Conservation (phyloP, 768 basidiomycete species). For the Mycena pura region DNA sequence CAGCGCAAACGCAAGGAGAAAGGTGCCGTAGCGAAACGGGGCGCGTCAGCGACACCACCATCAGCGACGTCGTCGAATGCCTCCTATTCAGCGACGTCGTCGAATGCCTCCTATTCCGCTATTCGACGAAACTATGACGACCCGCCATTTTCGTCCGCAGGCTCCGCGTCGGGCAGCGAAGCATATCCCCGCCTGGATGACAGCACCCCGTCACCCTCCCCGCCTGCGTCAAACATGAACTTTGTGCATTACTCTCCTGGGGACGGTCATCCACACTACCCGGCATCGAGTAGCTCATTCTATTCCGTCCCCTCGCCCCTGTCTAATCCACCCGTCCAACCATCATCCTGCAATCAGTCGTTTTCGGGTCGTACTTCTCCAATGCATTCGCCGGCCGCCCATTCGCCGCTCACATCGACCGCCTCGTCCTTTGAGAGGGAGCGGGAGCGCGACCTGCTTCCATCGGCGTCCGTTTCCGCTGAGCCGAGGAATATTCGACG, state of each 20-base stretch:
- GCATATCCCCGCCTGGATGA: constrained; percentile 56
- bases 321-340: constrained; percentile 48
- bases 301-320: constrained; percentile 62
- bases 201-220: constrained; percentile 71
- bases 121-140: constrained; percentile 58
- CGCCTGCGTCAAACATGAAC: constrained; percentile 58
- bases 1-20: constrained; percentile 76
- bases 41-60: constrained; percentile 51
- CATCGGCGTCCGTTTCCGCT: constrained; percentile 52
- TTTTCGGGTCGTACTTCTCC: constrained; percentile 48
- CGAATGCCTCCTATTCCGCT: constrained; percentile 46
- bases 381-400: constrained; percentile 45
- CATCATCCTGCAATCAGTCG: constrained; percentile 28
- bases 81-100: constrained; percentile 45
- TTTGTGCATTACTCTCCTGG: constrained; percentile 65
- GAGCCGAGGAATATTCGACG: constrained; percentile 45
- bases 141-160: constrained; percentile 56
- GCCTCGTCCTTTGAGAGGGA: constrained; percentile 64
- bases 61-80: constrained; percentile 33
- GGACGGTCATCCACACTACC: constrained; percentile 44
- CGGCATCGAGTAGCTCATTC: constrained; percentile 39
- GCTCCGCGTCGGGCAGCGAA: constrained; percentile 65
- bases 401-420: constrained; percentile 46
- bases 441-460: constrained; percentile 56
- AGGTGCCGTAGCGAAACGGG: constrained; percentile 40